phyloP scores from a whole-genome alignment of 768 basidiomycete species.

The Hysterangium stoloniferum region DNA sequence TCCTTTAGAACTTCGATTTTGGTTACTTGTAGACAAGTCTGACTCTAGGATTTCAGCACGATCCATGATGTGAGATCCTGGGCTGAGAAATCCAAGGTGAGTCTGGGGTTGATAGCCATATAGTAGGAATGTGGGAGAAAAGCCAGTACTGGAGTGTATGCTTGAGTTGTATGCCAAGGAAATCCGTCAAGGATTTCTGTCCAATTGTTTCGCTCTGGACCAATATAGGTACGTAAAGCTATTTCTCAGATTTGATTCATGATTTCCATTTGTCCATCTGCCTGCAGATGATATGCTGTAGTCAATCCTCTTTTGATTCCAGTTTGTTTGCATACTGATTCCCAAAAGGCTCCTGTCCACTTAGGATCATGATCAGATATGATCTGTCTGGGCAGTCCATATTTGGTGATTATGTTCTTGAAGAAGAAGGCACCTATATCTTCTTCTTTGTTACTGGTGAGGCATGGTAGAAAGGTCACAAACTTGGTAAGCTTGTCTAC shows the following conservation, averaged over 20 bases:
- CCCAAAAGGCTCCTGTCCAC: slow-evolving; percentile 13
- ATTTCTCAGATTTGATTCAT: slow-evolving; percentile 12
- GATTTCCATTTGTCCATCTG: neutral
- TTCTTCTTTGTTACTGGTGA: slow-evolving; percentile 20
- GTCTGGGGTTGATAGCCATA: slow-evolving; percentile 23
- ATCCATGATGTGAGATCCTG: too few species aligned
- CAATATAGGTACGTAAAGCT: slow-evolving; percentile 24
- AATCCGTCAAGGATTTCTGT: slow-evolving; percentile 17
- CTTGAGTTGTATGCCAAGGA: slow-evolving; percentile 26
- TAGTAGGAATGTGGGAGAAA: slow-evolving; percentile 23
- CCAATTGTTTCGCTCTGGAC: slow-evolving; percentile 22
- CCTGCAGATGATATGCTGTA: slow-evolving; percentile 5
- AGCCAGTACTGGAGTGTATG: slow-evolving; percentile 22
- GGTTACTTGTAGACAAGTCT: too few species aligned
- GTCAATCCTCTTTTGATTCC: neutral
- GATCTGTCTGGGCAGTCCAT: slow-evolving; percentile 13
- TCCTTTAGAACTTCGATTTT: too few species aligned
- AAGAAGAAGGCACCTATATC: slow-evolving; percentile 24
- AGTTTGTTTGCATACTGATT: neutral
- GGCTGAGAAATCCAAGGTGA: too few species aligned
- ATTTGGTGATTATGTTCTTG: slow-evolving; percentile 18
- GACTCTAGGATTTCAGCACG: too few species aligned
- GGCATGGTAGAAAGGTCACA: slow-evolving; percentile 35
- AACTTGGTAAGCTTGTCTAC: slow-evolving; percentile 23
- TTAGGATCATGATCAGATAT: slow-evolving; percentile 2